These are phyloP conservation scores for Hansenula lynferdii DNA, from an alignment of 1,139 yeast species.

Conservation along the genomic window DNA sequence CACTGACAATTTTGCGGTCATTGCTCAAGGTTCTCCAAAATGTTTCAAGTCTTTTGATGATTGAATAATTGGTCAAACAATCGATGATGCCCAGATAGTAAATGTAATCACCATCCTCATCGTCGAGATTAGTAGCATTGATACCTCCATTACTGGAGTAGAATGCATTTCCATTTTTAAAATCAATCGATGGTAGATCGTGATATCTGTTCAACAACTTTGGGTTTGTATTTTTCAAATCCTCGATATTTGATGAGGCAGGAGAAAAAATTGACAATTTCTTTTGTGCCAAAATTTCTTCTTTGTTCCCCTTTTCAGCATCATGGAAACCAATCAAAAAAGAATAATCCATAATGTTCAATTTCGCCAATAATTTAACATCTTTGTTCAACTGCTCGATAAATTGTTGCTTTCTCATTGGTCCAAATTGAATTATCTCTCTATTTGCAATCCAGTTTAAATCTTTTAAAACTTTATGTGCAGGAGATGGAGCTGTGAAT, in stretches of 20 bases:
- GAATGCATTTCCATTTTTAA: slow-evolving; percentile 51
- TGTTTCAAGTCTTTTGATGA: slow-evolving; percentile 77
- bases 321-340: slow-evolving; percentile 86
- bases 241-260: slow-evolving; percentile 29
- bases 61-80: slow-evolving; percentile 81
- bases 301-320: slow-evolving; percentile 50
- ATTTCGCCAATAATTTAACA: slow-evolving; percentile 61
- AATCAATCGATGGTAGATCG: slow-evolving; percentile 40
- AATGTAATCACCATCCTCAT: slow-evolving; percentile 57
- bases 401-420: slow-evolving; percentile 53
- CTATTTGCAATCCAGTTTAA: slow-evolving; percentile 76
- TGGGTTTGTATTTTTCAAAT: slow-evolving; percentile 44
- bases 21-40: slow-evolving; percentile 76
- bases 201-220: slow-evolving; percentile 34
- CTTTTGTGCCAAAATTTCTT: slow-evolving; percentile 22
- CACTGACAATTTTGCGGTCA: slow-evolving; percentile 68
- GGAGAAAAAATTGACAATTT: slow-evolving; percentile 44
- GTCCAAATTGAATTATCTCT: slow-evolving; percentile 67
- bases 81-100: slow-evolving; percentile 95
- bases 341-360: slow-evolving; percentile 95
- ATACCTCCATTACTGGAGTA: slow-evolving; percentile 88
- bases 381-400: slow-evolving; percentile 73
- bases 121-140: slow-evolving; percentile 63
- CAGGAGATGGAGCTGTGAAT: slow-evolving; percentile 31
- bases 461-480: slow-evolving; percentile 61